phyloP scores from a whole-genome alignment of 768 basidiomycete species.

The Leccinum uliginosum region DNA sequence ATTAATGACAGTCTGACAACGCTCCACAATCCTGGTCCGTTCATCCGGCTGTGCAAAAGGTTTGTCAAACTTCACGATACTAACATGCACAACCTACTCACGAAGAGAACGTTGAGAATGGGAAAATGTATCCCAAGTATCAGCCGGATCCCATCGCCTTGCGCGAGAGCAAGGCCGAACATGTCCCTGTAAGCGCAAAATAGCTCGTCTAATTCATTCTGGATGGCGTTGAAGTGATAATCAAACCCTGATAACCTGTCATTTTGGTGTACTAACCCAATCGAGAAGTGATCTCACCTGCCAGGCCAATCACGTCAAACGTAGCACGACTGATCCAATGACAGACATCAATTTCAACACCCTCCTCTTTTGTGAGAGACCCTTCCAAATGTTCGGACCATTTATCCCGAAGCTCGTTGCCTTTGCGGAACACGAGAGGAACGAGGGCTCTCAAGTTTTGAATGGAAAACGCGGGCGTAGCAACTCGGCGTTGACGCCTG shows the following conservation, averaged over 20 bases:
- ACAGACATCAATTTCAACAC: constrained; percentile 61
- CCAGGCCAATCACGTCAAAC: constrained; percentile 89
- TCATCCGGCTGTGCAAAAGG: constrained; percentile 46
- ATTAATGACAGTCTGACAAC: constrained; percentile 59
- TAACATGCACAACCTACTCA: constrained; percentile 32
- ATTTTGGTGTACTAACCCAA: constrained; percentile 1
- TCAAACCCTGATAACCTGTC: constrained; percentile 60
- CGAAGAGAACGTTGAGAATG: constrained; percentile 48
- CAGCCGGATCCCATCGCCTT: constrained; percentile 41
- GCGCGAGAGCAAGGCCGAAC: constrained; percentile 70
- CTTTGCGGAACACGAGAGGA: constrained; percentile 70
- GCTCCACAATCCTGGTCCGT: constrained; percentile 43
- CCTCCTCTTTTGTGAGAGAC: constrained; percentile 14
- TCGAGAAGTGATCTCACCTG: constrained; percentile 45
- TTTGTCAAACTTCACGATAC: not conserved
- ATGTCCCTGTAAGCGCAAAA: constrained; percentile 81
- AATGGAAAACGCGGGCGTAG: constrained; percentile 74
- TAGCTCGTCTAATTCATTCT: constrained; percentile 73
- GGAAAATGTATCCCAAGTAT: constrained; percentile 59
- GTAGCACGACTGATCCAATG: constrained; percentile 81
- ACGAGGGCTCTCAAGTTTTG: constrained; percentile 70
- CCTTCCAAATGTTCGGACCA: constrained; percentile 50
- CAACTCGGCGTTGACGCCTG: constrained; percentile 74
- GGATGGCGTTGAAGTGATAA: constrained; percentile 81
- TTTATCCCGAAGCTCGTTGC: constrained; percentile 52